Evolutionary conservation across 768 basidiomycete species (phyloP).

Genomic region (Kwoniella europaea): DNA sequence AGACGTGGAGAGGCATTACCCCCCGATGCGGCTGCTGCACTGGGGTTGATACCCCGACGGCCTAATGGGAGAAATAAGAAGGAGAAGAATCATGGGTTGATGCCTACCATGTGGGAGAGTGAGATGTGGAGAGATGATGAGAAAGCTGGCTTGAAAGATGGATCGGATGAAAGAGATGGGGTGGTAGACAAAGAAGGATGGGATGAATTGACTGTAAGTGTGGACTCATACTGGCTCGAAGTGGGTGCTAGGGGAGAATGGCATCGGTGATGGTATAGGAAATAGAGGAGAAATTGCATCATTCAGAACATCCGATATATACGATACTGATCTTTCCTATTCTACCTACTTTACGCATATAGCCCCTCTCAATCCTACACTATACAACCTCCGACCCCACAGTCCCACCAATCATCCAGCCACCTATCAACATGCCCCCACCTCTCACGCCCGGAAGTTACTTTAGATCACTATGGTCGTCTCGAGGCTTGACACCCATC

Average conservation of each 20-base stretch:
- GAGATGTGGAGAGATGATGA: conserved; percentile 39
- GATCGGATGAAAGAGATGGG: not conserved
- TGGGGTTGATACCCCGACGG: conserved; percentile 27
- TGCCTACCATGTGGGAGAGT: conserved; percentile 43
- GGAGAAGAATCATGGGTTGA: conserved; percentile 39
- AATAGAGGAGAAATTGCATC: no score
- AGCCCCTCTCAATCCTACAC: conserved; percentile 36
- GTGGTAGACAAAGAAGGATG: conserved; percentile 22
- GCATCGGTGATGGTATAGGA: no score
- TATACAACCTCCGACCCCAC: conserved; percentile 14
- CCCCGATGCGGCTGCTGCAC: conserved; percentile 29
- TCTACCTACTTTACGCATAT: not conserved
- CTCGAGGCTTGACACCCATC: not conserved
- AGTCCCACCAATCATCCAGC: conserved; percentile 7
- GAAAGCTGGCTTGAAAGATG: conserved; percentile 13
- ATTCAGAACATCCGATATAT: no score
- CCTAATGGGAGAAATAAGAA: conserved; percentile 21
- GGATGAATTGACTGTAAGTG: conserved; percentile 34
- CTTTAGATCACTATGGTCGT: conserved; percentile 23
- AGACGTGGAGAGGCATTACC: conserved; percentile 36
- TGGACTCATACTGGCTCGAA: not conserved
- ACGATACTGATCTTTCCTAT: not conserved
- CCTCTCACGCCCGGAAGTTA: conserved; percentile 1
- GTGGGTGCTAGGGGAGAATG: no score
- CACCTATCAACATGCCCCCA: conserved; percentile 12